Conservation (phyloP, 495 filamentous ascomycete genomes). For the Podospora tetraspora region DNA sequence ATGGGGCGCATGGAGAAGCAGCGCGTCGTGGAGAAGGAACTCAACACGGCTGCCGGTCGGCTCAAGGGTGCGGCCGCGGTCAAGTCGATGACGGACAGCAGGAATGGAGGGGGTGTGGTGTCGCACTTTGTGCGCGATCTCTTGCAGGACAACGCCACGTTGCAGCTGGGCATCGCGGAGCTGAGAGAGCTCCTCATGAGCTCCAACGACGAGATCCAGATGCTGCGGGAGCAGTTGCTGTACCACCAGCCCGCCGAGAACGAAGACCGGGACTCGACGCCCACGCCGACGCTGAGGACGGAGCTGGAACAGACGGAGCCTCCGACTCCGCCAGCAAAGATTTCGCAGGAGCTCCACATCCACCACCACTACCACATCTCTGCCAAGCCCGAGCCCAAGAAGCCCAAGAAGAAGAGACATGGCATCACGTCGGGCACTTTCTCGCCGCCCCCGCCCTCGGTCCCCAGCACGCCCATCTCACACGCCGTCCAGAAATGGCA, state of each 20-base stretch:
- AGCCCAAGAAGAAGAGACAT: conserved; percentile 66
- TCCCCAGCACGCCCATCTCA: conserved; percentile 22
- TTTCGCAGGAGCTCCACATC: conserved; percentile 75
- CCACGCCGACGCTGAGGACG: conserved; percentile 58
- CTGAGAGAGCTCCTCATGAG: conserved; percentile 83
- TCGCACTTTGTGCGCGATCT: conserved; percentile 94
- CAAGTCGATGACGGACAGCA: conserved; percentile 52
- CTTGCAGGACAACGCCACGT: conserved; percentile 86
- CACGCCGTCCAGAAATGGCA: conserved; percentile 20
- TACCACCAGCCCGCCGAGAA: conserved; percentile 63
- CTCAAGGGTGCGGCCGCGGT: conserved; percentile 72
- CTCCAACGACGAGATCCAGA: conserved; percentile 92
- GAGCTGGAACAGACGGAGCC: conserved; percentile 59
- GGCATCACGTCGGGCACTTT: conserved; percentile 54
- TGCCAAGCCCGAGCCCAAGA: conserved; percentile 57
- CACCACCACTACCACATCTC: conserved; percentile 85
- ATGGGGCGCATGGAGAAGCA: conserved; percentile 74
- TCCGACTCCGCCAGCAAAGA: conserved; percentile 24
- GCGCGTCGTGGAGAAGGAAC: conserved; percentile 66
- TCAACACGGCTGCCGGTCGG: conserved; percentile 68
- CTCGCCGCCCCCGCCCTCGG: conserved; percentile 44
- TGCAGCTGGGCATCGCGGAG: conserved; percentile 86
- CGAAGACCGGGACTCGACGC: conserved; percentile 31
- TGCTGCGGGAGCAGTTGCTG: conserved; percentile 74
- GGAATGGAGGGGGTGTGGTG: conserved; percentile 55